phyloP scores from a whole-genome alignment of 176 grass and related monocot genomes.

The Aegilops umbellulata region DNA sequence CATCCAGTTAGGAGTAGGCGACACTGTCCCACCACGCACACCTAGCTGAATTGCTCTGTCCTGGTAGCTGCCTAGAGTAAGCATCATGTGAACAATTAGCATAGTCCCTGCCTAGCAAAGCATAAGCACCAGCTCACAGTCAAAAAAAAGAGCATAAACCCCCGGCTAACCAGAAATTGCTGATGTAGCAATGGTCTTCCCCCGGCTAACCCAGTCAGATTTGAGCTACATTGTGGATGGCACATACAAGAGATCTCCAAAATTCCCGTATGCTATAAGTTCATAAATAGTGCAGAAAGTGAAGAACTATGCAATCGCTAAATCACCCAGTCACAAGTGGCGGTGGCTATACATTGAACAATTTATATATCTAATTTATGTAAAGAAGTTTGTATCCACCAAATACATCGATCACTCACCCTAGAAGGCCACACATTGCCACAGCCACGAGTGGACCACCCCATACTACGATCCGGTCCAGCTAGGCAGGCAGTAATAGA shows the following conservation, averaged over 20 bases:
- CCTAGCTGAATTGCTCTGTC: not conserved
- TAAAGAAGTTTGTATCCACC: not conserved
- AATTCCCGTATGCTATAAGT: not conserved
- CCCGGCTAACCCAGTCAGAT: not conserved
- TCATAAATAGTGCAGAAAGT: not conserved
- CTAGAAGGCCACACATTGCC: not conserved
- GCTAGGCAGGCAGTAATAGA: not conserved
- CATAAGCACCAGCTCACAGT: not conserved
- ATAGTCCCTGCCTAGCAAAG: not conserved
- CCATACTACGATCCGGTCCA: not conserved
- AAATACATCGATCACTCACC: not conserved
- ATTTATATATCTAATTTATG: not conserved
- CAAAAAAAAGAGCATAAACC: not conserved
- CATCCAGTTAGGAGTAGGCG: not conserved
- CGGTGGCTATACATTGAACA: not conserved
- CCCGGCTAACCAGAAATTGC: not conserved
- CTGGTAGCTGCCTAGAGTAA: not conserved
- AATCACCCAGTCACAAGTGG: not conserved
- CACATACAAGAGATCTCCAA: not conserved
- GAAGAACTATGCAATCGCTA: not conserved
- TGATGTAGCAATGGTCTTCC: not conserved
- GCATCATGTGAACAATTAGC: not conserved
- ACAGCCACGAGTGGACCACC: not conserved
- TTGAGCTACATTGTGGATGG: not conserved
- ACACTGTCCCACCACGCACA: not conserved